phyloP scores from a whole-genome alignment of 805 yeast species.

The Starmerella ratchasimensis region DNA sequence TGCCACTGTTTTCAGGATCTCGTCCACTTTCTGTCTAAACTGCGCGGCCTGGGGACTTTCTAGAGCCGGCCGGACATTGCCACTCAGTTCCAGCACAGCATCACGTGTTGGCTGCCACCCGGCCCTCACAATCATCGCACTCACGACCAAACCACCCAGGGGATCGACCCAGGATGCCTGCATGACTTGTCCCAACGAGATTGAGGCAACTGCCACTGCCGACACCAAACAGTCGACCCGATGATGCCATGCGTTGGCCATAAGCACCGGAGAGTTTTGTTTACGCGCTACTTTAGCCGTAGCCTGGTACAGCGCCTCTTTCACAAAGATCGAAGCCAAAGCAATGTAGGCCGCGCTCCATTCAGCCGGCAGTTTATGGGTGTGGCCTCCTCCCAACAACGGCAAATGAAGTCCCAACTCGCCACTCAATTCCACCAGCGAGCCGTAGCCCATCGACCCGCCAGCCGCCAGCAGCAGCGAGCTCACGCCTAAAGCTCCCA shows the following conservation, averaged over 20 bases:
- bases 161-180: slow-evolving; percentile 79
- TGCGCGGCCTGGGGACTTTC: slow-evolving; percentile 13
- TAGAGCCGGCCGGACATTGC: slow-evolving; percentile 29
- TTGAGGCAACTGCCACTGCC: slow-evolving; percentile 75
- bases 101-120: slow-evolving; percentile 62
- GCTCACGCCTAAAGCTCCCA: slow-evolving; percentile 83
- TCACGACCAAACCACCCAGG: slow-evolving; percentile 79
- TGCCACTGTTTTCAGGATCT: slow-evolving; percentile 11
- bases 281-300: slow-evolving; percentile 67
- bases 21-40: slow-evolving; percentile 2
- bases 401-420: slow-evolving; percentile 15
- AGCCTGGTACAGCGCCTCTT: slow-evolving; percentile 76
- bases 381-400: slow-evolving; percentile 28
- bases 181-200: slow-evolving; percentile 68
- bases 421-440: slow-evolving; percentile 34
- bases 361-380: slow-evolving; percentile 37
- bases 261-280: slow-evolving; percentile 73
- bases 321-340: slow-evolving; percentile 68
- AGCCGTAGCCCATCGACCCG: slow-evolving; percentile 78
- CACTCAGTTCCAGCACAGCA: slow-evolving; percentile 66
- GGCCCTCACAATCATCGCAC: slow-evolving; percentile 67
- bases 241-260: slow-evolving; percentile 99
- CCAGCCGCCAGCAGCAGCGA: slow-evolving; percentile 78
- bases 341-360: slow-evolving; percentile 97
- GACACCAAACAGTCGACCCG: slow-evolving; percentile 89